A percentile compares a stretch with the other conserved stretches of the same genome.
These are phyloP conservation scores for Aegilops tauschii DNA, from an alignment of 176 grass and related monocot species.

Conservation along the genomic window DNA sequence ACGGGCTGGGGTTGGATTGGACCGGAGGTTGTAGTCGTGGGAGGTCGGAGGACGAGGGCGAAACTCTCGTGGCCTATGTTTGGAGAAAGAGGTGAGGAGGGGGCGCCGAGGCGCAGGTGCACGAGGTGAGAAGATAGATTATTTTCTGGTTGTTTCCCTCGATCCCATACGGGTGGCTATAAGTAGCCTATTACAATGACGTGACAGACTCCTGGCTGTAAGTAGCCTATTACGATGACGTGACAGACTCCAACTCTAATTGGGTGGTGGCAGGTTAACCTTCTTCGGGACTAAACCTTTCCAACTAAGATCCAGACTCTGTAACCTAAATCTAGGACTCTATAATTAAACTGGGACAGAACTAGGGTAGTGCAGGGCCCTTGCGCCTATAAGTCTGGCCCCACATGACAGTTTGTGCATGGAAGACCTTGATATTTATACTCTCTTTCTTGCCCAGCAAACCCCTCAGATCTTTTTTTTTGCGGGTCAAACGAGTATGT, in stretches of 20 bases:
- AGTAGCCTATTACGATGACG: background rate
- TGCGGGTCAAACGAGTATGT: no score
- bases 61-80: no score
- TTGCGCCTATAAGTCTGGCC: background rate
- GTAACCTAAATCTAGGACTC: background rate
- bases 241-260: background rate
- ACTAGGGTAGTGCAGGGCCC: background rate
- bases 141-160: background rate
- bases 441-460: no score
- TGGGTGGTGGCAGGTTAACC: background rate
- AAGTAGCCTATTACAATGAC: background rate
- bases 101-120: background rate
- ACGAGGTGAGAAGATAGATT: background rate
- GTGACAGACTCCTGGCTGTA: background rate
- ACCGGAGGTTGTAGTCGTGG: no score
- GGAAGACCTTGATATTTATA: no score
- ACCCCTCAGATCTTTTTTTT: no score
- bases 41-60: no score
- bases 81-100: background rate
- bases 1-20: background rate
- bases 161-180: background rate
- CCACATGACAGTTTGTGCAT: background rate
- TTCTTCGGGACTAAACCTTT: background rate
- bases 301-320: background rate
- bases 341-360: background rate